Conservation (phyloP, 495 filamentous ascomycete species). For the Chaetomidium leptoderma region DNA sequence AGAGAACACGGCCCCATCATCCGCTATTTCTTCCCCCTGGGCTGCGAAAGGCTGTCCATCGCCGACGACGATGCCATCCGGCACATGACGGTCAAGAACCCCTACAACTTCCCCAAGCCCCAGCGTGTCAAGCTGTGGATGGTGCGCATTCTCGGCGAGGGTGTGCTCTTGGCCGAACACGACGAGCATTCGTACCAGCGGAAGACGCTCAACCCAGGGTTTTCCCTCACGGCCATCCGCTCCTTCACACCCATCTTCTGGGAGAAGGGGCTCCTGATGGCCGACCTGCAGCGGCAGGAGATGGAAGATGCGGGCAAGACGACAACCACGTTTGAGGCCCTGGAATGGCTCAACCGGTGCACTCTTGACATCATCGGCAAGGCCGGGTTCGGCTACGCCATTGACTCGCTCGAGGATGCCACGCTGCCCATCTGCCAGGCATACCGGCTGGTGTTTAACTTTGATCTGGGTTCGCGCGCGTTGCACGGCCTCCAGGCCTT, state of each 20-base stretch:
- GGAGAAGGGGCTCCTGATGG: slow-evolving; percentile 45
- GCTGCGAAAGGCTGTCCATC: slow-evolving; percentile 26
- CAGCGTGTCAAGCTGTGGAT: slow-evolving; percentile 48
- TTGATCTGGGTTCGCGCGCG: slow-evolving; percentile 37
- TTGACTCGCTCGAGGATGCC: slow-evolving; percentile 42
- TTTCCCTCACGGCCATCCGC: slow-evolving; percentile 44
- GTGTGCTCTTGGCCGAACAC: slow-evolving; percentile 47
- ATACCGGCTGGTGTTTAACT: slow-evolving; percentile 45
- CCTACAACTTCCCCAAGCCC: slow-evolving; percentile 53
- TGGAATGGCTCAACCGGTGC: slow-evolving; percentile 48
- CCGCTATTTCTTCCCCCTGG: slow-evolving; percentile 30
- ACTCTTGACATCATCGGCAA: slow-evolving; percentile 52
- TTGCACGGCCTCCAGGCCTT: slow-evolving; percentile 46
- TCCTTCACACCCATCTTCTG: slow-evolving; percentile 48
- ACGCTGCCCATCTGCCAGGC: slow-evolving; percentile 41
- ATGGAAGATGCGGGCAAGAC: slow-evolving; percentile 30
- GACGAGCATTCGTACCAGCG: slow-evolving; percentile 44
- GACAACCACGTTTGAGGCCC: slow-evolving; percentile 36
- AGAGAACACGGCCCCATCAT: slow-evolving; percentile 24
- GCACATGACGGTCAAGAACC: slow-evolving; percentile 49
- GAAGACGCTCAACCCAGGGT: slow-evolving; percentile 45
- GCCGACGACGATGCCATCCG: slow-evolving; percentile 35
- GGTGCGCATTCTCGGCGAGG: slow-evolving; percentile 46
- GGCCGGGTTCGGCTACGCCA: slow-evolving; percentile 47
- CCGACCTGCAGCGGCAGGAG: slow-evolving; percentile 39